Evolutionary conservation across 495 filamentous ascomycete species (phyloP).

Genomic region (Penicillium cosmopolitanum): DNA sequence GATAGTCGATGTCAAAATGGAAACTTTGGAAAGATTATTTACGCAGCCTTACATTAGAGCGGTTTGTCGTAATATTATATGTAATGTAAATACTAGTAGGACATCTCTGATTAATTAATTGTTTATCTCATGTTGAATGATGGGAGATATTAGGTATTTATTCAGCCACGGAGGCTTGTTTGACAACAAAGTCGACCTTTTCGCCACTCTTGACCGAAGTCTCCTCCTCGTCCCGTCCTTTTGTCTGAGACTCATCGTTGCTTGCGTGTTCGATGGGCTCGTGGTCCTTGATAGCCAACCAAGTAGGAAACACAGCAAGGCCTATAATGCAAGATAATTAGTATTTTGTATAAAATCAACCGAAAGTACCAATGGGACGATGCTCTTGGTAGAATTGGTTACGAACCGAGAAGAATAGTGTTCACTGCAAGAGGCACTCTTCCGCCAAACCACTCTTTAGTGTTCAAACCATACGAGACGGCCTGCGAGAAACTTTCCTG

Average conservation of each 20-base stretch:
- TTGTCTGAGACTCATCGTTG: background rate
- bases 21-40: too few relatives aligned
- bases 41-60: too few relatives aligned
- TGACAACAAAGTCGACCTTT: background rate
- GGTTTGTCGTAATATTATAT: too few relatives aligned
- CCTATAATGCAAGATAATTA: constrained; percentile 15
- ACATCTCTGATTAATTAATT: too few relatives aligned
- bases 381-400: background rate
- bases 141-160: background rate
- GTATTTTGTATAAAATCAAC: background rate
- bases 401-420: constrained; percentile 50
- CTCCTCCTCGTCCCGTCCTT: constrained; percentile 6
- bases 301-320: constrained; percentile 22
- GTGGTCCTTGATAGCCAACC: constrained; percentile 4
- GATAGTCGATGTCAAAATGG: too few relatives aligned
- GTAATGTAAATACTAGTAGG: too few relatives aligned
- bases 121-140: background rate
- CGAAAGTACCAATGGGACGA: background rate
- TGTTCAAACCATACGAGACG: constrained; percentile 60
- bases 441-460: constrained; percentile 48
- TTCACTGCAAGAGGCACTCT: constrained; percentile 53
- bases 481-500: constrained; percentile 66
- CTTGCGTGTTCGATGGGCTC: constrained; percentile 7
- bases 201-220: background rate
- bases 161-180: background rate